Base-by-base conservation (phyloP, 1,139 yeast genomes). In the Diutina siamensis region DNA sequence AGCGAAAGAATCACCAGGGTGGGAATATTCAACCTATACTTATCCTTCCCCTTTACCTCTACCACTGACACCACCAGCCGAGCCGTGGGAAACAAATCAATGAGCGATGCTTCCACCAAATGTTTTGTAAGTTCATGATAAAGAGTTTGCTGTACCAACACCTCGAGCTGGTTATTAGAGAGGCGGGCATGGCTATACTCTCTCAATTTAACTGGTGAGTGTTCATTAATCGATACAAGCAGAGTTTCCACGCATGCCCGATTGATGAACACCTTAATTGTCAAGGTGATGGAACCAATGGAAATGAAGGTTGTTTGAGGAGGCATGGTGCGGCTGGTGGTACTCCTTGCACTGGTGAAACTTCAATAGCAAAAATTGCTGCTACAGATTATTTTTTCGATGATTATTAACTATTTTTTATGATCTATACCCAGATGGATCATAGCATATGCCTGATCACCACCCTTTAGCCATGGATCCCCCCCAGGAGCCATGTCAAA, bases 171-270 rank as follows among this genome's bases (percentile, higher is more conserved):
- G 17, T 38, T 18, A 10, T 25, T 21, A 9, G 33, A 25, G n/a
- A 38, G 25, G 2, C 42, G 42, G n/a, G 42, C 42, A 15, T 38
- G 42, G 33, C 32, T 25, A 15, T 21, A 38, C n/a, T 38, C 42
- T 15, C 42, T 18, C 3, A 38, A 20, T 7, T 31, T 38, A n/a
- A 38, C 42, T 12, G 17, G 42, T 12, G 42, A 38, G 12, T 38
- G 21, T 38, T n/a, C 42, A 25, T 38, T 38, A 32, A 38, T 38
- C 7, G 31, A 20, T 18, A 38, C 42, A 15, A 22, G n/a, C 32
- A 25, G 42, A 12, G n/a, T 22, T n/a, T 38, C 42, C 4, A n/a
- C 22, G 31, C 21, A n/a, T 13, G 42, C 31, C 15, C 42, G 32
- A 15, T 38, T 38, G 42, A 38, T 17, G 10, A 38, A 38, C 32